Conservation (phyloP, 306 rosid genomes). For the Carpinus fangiana region DNA sequence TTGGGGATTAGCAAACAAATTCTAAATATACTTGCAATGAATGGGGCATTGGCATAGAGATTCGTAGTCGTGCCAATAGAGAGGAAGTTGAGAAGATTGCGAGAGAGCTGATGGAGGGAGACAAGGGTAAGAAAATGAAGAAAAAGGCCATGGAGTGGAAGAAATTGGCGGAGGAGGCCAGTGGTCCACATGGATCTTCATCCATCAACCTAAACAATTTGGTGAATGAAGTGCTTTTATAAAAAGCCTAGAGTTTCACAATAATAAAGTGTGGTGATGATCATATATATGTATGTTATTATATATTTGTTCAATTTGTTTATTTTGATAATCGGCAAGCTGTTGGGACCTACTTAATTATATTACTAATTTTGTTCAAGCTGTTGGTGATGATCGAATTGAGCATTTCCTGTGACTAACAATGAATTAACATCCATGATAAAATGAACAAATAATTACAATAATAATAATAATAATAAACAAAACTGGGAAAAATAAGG, state of each 20-base stretch:
- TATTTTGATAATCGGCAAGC: too few species aligned
- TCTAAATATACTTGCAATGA: neutral
- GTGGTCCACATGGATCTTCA: neutral
- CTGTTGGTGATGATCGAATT: too few species aligned
- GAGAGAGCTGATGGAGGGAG: slow-evolving; percentile 1
- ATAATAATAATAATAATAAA: too few species aligned
- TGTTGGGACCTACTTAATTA: too few species aligned
- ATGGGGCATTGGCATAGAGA: neutral
- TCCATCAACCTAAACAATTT: neutral
- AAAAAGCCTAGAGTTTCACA: neutral
- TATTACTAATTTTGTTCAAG: too few species aligned
- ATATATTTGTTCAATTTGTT: too few species aligned
- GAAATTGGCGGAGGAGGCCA: neutral
- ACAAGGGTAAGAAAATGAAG: neutral
- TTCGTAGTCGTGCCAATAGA: neutral
- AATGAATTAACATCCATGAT: too few species aligned
- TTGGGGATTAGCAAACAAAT: neutral
- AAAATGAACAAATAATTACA: too few species aligned
- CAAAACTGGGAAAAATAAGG: too few species aligned
- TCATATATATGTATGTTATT: too few species aligned
- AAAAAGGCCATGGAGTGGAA: slow-evolving; percentile 5
- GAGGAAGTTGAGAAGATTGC: neutral
- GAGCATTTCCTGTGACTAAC: too few species aligned
- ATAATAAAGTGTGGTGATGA: too few species aligned
- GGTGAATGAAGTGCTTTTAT: neutral